A percentile compares a stretch with the other conserved stretches of the same genome.
Evolutionary conservation across 345 rosid species (phyloP).

Genomic region (Rhodamnia rubescens): DNA sequence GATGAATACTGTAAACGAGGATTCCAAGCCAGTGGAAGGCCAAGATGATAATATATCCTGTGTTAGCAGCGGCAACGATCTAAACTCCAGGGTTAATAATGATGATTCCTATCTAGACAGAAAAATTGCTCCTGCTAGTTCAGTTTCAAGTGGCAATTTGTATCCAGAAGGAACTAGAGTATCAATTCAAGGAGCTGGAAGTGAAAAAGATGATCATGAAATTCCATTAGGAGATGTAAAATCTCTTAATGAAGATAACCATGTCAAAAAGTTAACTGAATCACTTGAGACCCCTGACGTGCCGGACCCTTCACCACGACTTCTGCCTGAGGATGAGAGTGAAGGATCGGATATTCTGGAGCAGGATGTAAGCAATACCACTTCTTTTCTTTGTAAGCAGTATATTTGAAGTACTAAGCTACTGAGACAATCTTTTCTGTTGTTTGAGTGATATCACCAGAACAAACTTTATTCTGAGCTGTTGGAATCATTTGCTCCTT

Average conservation of each 20-base stretch:
- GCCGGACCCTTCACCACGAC: slow-evolving; percentile 26
- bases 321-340: slow-evolving; percentile 45
- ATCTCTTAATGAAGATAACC: slow-evolving; percentile 8
- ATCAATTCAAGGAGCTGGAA: slow-evolving; percentile 1
- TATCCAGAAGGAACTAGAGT: slow-evolving; percentile 22
- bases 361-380: slow-evolving; percentile 71
- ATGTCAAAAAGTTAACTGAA: slow-evolving; percentile 23
- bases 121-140: slow-evolving; percentile 27
- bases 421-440: background rate
- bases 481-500: background rate
- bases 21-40: slow-evolving; percentile 31
- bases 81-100: slow-evolving; percentile 10
- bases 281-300: slow-evolving; percentile 18
- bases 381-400: background rate
- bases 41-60: slow-evolving; percentile 49
- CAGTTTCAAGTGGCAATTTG: slow-evolving; percentile 35
- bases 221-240: background rate
- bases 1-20: slow-evolving; percentile 16
- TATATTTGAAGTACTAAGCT: background rate
- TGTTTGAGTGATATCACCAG: background rate
- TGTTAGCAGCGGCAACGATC: slow-evolving; percentile 27
- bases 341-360: slow-evolving; percentile 72
- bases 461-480: background rate
- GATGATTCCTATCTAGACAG: slow-evolving; percentile 18
- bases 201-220: background rate